Evolutionary conservation across 176 grass and related monocot genomes (phyloP).

Genomic region (Triticum urartu): DNA sequence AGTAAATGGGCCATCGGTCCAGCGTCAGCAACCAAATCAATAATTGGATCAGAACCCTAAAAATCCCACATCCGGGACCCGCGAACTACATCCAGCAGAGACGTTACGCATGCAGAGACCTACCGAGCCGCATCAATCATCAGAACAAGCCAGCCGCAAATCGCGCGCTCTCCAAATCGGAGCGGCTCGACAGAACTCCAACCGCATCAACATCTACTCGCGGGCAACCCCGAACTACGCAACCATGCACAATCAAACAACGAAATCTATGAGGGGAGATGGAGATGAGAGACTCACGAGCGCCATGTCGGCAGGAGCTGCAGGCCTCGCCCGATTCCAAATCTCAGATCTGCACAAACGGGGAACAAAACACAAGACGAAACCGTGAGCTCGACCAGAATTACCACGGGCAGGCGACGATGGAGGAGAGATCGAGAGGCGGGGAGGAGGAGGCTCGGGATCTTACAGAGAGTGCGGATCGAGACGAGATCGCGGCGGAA

Average conservation of each 20-base stretch:
- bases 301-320: conserved; percentile 31
- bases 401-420: neutral
- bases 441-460: neutral
- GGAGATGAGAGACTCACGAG: conserved; percentile 29
- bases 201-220: neutral
- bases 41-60: neutral
- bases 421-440: neutral
- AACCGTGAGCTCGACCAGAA: neutral
- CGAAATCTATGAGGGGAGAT: neutral
- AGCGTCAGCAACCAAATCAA: neutral
- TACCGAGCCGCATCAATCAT: neutral
- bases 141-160: neutral
- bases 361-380: neutral
- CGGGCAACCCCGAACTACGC: neutral
- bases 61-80: neutral
- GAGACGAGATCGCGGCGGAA: conserved; percentile 20
- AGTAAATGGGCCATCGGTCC: neutral
- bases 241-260: neutral
- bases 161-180: neutral
- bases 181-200: neutral
- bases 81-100: neutral
- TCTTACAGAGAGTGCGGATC: neutral
- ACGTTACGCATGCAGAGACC: neutral
- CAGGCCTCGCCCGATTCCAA: conserved; percentile 6
- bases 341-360: conserved; percentile 26